Evolutionary conservation across 1,284 basidiomycete species (phyloP).

Genomic region (Melampsora americana): DNA sequence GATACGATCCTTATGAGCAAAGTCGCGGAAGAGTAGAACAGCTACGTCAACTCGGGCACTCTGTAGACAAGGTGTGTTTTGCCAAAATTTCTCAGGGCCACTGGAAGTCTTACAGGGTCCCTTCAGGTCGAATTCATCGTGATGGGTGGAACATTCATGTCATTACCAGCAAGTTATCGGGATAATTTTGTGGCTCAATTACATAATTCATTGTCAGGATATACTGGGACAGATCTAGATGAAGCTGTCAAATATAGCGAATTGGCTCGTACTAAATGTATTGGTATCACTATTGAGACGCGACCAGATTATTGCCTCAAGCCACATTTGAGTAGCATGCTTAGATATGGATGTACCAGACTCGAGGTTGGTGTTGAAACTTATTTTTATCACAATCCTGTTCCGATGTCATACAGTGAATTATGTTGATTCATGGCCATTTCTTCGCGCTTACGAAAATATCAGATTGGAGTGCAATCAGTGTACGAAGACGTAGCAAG

Average conservation of each 20-base stretch:
- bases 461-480: constrained; percentile 85
- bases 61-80: constrained; percentile 79
- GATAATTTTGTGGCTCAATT: constrained; percentile 90
- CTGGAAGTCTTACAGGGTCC: not conserved
- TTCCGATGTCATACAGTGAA: not conserved
- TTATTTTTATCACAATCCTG: too few species aligned
- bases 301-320: constrained; percentile 96
- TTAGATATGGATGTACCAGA: constrained; percentile 95
- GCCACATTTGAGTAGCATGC: constrained; percentile 92
- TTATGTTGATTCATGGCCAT: not conserved
- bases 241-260: constrained; percentile 98
- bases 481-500: constrained; percentile 99
- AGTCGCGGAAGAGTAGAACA: constrained; percentile 92
- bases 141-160: constrained; percentile 99
- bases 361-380: constrained; percentile 62
- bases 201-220: constrained; percentile 94
- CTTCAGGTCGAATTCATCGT: constrained; percentile 90
- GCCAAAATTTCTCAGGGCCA: not conserved
- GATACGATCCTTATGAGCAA: constrained; percentile 99
- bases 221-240: constrained; percentile 86
- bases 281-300: constrained; percentile 98
- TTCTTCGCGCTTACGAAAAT: not conserved
- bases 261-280: constrained; percentile 94
- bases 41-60: constrained; percentile 87
- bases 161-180: constrained; percentile 93